Evolutionary conservation across 1,284 basidiomycete genomes (phyloP).

Genomic region (Malassezia brasiliensis): DNA sequence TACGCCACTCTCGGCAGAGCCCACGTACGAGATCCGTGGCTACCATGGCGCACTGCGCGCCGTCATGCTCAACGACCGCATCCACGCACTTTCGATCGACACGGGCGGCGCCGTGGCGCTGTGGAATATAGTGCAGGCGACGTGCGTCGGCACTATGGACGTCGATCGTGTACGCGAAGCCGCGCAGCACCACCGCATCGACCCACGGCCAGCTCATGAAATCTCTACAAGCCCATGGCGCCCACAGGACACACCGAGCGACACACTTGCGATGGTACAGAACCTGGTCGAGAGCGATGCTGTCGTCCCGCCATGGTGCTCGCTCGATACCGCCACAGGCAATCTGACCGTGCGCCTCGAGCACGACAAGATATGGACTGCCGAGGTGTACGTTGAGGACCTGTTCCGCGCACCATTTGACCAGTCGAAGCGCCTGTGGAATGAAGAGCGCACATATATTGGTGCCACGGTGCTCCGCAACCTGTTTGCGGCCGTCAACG

Average conservation of each 20-base stretch:
- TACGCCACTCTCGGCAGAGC: constrained; percentile 56
- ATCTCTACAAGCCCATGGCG: constrained; percentile 18
- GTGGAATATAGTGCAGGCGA: constrained; percentile 78
- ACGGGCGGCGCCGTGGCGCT: constrained; percentile 71
- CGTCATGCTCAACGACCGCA: constrained; percentile 73
- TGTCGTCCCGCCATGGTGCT: constrained; percentile 72
- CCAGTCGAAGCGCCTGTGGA: background rate
- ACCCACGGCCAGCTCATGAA: too few relatives aligned
- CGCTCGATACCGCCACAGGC: constrained; percentile 79
- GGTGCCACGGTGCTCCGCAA: constrained; percentile 45
- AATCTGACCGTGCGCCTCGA: constrained; percentile 77
- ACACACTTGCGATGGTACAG: constrained; percentile 74
- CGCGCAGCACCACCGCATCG: background rate
- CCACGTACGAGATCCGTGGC: constrained; percentile 67
- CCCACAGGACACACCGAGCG: constrained; percentile 48
- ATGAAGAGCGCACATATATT: constrained; percentile 13
- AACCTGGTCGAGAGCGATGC: constrained; percentile 87
- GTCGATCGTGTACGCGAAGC: constrained; percentile 54
- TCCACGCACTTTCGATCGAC: constrained; percentile 84
- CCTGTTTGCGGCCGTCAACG: constrained; percentile 38
- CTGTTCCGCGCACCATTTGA: constrained; percentile 51
- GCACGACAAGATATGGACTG: constrained; percentile 73
- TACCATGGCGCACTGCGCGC: constrained; percentile 74
- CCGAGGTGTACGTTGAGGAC: constrained; percentile 89
- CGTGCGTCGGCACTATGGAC: constrained; percentile 67